Base-by-base conservation (phyloP, 2,329 filamentous ascomycete species). In the Cladosporium sp. region DNA sequence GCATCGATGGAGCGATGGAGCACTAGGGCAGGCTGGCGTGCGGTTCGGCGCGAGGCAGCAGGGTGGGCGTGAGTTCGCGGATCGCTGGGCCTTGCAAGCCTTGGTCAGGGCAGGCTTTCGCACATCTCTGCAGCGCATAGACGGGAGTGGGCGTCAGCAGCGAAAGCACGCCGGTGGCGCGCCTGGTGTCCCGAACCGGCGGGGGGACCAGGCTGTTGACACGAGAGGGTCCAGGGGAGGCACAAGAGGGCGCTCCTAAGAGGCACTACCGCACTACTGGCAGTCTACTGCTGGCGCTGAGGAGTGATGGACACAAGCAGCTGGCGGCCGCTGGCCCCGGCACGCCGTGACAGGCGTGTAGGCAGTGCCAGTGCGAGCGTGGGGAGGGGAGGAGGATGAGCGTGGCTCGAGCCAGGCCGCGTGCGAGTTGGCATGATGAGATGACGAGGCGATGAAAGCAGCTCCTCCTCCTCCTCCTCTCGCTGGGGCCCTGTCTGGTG, bases 11-110 rank as follows among this genome's bases (percentile, higher is more conserved):
- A 57, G 55, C 55, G 44, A 59, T 60, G 44, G 55, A 59, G 55
- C 55, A 53, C 55, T 65, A 65, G 57, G 63, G 50, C 63, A 53
- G 31, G 4, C 53, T 28, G 55, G 55, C 35, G 44, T 26, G 23
- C 63, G 63, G 55, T 59, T 53, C 55, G 55, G 63, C 55, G 55
- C 55, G 63, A 23, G 29, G 62, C 16, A 46, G 28, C 28, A 55
- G 31, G 28, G 60, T 40, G 26, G 26, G 18, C 26, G 29, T 26
- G 55, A 35, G 59, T 62, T 52, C 23, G 59, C 59, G 33, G 44
- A 52, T 49, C 59, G 23, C 44, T 62, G 59, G 44, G 29, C 49
- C 59, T 44, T n/a, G 37, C 37, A 40, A 18, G 35, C 35, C 35
- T 40, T 60, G 59, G 44, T 40, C 55, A 57, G 55, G 55, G 55